These are phyloP conservation scores for Penicillium coffeae DNA, from an alignment of 495 filamentous ascomycete species.

Conservation along the genomic window DNA sequence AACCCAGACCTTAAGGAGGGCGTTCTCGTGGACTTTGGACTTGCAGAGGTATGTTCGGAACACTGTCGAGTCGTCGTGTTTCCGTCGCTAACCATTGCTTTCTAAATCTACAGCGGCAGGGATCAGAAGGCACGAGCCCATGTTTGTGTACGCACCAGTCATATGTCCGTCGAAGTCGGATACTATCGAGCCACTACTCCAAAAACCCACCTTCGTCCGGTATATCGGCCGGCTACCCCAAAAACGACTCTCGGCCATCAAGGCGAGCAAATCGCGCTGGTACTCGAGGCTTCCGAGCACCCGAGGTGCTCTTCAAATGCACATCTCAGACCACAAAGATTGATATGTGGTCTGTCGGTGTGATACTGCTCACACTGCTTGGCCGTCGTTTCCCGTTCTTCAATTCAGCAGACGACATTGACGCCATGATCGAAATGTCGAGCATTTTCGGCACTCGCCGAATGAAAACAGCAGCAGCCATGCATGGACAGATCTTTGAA, in stretches of 20 bases:
- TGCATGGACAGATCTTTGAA: constrained; percentile 87
- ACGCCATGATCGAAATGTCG: constrained; percentile 94
- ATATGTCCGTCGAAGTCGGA: constrained; percentile 36
- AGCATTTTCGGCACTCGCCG: constrained; percentile 84
- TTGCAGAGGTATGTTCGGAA: constrained; percentile 62
- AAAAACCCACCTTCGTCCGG: constrained; percentile 35
- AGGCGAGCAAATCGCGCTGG: constrained; percentile 90
- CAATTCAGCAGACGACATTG: constrained; percentile 93
- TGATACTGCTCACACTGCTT: constrained; percentile 88
- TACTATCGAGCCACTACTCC: constrained; percentile 40
- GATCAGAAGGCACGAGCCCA: constrained; percentile 38
- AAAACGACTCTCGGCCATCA: constrained; percentile 81
- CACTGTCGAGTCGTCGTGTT: not conserved
- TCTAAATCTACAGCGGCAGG: constrained; percentile 30
- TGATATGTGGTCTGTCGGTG: constrained; percentile 94
- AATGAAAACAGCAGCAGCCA: constrained; percentile 75
- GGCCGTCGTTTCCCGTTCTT: constrained; percentile 94
- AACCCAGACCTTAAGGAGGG: constrained; percentile 75
- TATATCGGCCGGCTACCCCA: constrained; percentile 67
- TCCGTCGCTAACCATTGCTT: constrained; percentile 3
- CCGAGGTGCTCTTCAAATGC: constrained; percentile 96
- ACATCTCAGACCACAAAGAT: constrained; percentile 94
- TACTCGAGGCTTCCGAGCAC: constrained; percentile 93
- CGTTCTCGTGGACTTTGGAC: constrained; percentile 93
- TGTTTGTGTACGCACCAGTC: constrained; percentile 40